Conservation (phyloP, 2,329 filamentous ascomycete genomes). For the Cadophora sp. region DNA sequence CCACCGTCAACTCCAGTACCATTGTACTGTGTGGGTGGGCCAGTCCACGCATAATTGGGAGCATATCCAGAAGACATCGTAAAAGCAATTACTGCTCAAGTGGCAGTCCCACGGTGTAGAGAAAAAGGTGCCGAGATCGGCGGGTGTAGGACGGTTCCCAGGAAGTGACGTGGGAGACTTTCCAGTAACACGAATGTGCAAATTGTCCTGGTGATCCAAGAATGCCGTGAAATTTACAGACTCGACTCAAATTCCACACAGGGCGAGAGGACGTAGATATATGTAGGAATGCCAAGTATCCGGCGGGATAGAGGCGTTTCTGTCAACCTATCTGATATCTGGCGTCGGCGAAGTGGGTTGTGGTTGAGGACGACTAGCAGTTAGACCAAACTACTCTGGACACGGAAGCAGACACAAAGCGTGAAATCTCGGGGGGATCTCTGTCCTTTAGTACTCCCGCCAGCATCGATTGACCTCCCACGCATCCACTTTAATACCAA, state of each 20-base stretch:
- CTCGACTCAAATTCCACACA: background rate
- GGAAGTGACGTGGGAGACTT: constrained; percentile 18
- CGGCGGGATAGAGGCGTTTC: constrained; percentile 18
- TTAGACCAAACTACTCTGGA: constrained; percentile 10
- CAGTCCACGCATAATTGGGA: constrained; percentile 59
- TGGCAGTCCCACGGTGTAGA: constrained; percentile 5
- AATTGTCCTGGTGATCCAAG: background rate
- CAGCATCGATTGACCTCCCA: constrained; percentile 18
- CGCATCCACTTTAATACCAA: constrained; percentile 18
- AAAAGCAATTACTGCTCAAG: constrained; percentile 19
- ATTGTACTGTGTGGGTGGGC: constrained; percentile 66
- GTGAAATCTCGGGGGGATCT: constrained; percentile 29
- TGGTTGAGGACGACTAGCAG: constrained; percentile 12
- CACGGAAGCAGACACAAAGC: background rate
- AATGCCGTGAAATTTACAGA: background rate
- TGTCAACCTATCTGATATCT: constrained; percentile 15
- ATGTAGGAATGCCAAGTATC: constrained; percentile 14
- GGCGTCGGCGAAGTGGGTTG: constrained; percentile 14
- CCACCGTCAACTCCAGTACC: constrained; percentile 55
- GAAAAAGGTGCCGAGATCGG: constrained; percentile 32
- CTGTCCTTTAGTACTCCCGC: constrained; percentile 29
- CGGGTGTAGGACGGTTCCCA: background rate
- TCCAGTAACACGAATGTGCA: background rate
- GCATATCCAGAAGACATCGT: constrained; percentile 35
- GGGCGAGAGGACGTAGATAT: constrained; percentile 6